A percentile compares a stretch with the other conserved stretches of the same genome.
phyloP scores from a whole-genome alignment of 768 basidiomycete genomes.

The Candolleomyces eurysporus region DNA sequence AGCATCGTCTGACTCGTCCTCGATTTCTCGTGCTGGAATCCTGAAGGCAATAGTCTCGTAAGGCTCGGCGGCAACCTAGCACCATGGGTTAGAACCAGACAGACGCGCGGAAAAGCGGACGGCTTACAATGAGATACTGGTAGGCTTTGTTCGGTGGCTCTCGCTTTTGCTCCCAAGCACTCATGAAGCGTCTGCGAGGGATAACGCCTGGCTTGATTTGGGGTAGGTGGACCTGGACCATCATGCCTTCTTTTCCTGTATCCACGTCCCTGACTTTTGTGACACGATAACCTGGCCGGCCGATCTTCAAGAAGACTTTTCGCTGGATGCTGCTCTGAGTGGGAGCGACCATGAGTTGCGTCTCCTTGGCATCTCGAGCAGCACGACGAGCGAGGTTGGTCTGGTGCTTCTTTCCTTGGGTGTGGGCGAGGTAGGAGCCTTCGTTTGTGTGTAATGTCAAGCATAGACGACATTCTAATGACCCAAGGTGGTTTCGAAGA shows the following conservation, averaged over 20 bases:
- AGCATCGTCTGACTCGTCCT: constrained; percentile 89
- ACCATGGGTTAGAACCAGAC: constrained; percentile 23
- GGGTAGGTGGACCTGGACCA: constrained; percentile 95
- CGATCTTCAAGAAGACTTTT: constrained; percentile 97
- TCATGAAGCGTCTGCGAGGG: constrained; percentile 92
- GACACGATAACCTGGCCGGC: constrained; percentile 91
- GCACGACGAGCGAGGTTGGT: constrained; percentile 97
- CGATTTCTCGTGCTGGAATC: constrained; percentile 95
- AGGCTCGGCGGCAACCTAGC: constrained; percentile 95
- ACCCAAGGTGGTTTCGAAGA: constrained; percentile 96
- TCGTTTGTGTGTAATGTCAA: constrained; percentile 99
- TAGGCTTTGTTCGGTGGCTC: constrained; percentile 95
- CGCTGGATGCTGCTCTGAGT: constrained; percentile 76
- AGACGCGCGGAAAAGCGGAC: constrained; percentile 8
- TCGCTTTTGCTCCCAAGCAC: constrained; percentile 94
- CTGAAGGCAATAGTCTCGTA: constrained; percentile 99
- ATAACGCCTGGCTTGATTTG: constrained; percentile 86
- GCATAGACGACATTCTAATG: constrained; percentile 96
- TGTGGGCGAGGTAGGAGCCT: constrained; percentile 97
- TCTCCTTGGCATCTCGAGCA: constrained; percentile 95
- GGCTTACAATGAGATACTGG: constrained; percentile 92
- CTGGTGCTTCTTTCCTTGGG: constrained; percentile 99
- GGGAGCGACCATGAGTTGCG: constrained; percentile 85
- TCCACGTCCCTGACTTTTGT: constrained; percentile 94
- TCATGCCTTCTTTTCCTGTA: constrained; percentile 91